Evolutionary conservation across 2,329 filamentous ascomycete species (phyloP), one percentile per base, ranked within the genome.

Genomic region (Pseudocercospora fuligena): DNA sequence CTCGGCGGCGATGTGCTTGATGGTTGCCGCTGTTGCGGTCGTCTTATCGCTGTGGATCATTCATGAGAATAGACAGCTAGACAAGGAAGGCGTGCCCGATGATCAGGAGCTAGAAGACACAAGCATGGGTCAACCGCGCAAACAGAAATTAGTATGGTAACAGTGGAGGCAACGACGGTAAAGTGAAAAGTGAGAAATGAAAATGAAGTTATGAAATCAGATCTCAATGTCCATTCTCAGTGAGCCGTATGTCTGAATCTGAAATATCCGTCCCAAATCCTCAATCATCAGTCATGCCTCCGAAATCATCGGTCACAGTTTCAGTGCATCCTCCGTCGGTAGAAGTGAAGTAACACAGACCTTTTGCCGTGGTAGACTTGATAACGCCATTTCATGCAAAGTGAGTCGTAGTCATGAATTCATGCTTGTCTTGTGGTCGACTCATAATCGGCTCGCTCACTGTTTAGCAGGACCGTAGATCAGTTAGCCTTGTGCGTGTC

Each of bases 51-150:
- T 80, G 6, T 76, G 90, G 23, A 80, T 91, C 21, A 81, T 81
- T 14, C 84, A 82, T 77, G 86, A 91, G 78, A 92, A 92, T 68
- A 82, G 78, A 73, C 85, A 85, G 70, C 76, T 91, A 2, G 88
- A 88, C 59, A 74, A 77, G 67, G 82, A 82, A 69, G 71, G 72
- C n/a, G 68, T 73, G 51, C 65, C 67, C 9, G 70, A 74, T 47
- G 70, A 73, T 4, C 62, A 73, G 25, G 73, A 69, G 40, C 67
- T 71, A 25, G 68, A 72, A 36, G 68, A 74, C 5, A 71, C 69
- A 5, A 69, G 69, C 25, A 56, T 68, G 19, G 69, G 66, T 9
- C 60, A 31, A n/a, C 63, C 64, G 14, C 60, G 57, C 9, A 67
- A 36, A 21, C 60, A 66, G 46, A 65, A 58, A 36, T 40, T 66